phyloP scores from a whole-genome alignment of 257 asterid species.

The Pogostemon cablin region DNA sequence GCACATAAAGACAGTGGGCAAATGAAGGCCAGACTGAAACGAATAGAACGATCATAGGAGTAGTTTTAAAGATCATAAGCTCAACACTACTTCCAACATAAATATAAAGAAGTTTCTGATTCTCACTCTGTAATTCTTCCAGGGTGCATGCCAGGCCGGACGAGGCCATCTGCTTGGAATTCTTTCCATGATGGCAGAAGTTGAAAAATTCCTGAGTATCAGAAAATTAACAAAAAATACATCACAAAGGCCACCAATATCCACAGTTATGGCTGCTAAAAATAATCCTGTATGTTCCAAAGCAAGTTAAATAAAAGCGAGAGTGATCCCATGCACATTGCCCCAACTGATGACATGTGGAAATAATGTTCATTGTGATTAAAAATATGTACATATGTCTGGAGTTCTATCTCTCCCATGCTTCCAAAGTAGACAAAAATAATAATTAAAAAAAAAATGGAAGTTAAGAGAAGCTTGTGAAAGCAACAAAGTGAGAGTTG shows the following conservation, averaged over 20 bases:
- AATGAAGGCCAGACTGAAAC: not conserved
- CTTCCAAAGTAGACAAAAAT: not conserved
- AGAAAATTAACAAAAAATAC: not conserved
- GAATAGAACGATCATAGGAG: not conserved
- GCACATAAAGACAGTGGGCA: slow-evolving; percentile 13
- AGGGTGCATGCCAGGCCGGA: slow-evolving; percentile 91
- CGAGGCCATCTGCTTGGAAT: slow-evolving; percentile 99
- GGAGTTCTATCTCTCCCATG: not conserved
- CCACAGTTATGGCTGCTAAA: not conserved
- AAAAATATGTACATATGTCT: not conserved
- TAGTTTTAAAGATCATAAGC: not conserved
- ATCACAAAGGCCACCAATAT: slow-evolving; percentile 21
- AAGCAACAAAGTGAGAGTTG: slow-evolving; percentile 3
- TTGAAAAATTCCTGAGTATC: slow-evolving; percentile 71
- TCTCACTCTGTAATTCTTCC: slow-evolving; percentile 97
- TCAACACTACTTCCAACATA: not conserved
- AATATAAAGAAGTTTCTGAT: slow-evolving; percentile 29
- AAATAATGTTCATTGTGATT: not conserved
- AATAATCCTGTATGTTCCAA: not conserved
- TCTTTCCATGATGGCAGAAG: slow-evolving; percentile 99
- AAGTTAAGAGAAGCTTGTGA: slow-evolving; percentile 22
- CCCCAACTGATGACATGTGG: slow-evolving; percentile 9
- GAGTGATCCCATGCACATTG: slow-evolving; percentile 8
- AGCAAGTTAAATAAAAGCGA: not conserved
- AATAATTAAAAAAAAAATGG: not conserved